A percentile compares a stretch with the other conserved stretches of the same genome.
Evolutionary conservation across 345 rosid species (phyloP).

Genomic region (Salix purpurea): DNA sequence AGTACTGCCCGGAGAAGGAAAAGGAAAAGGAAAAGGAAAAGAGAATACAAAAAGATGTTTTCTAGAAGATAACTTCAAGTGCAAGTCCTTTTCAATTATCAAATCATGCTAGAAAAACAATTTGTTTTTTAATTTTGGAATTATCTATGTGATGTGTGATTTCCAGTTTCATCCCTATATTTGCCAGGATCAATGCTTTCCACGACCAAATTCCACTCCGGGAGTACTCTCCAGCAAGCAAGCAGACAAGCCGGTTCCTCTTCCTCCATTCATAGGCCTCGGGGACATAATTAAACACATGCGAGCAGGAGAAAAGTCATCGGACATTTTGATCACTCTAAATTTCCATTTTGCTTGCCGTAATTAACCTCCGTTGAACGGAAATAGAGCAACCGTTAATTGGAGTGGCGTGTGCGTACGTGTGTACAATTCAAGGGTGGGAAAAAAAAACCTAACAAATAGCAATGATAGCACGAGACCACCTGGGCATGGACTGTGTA

Average conservation of each 20-base stretch:
- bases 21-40: not conserved
- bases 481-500: no score
- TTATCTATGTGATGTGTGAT: not conserved
- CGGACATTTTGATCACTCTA: not conserved
- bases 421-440: not conserved
- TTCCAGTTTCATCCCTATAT: not conserved
- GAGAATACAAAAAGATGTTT: not conserved
- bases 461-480: not conserved
- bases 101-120: not conserved
- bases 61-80: not conserved
- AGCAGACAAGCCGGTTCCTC: not conserved
- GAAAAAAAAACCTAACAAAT: not conserved
- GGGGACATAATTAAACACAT: not conserved
- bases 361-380: not conserved
- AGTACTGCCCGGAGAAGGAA: not conserved
- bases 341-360: not conserved
- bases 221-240: not conserved
- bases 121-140: not conserved
- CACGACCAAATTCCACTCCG: not conserved
- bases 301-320: not conserved
- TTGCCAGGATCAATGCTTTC: not conserved
- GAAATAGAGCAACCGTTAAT: not conserved
- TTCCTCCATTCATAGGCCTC: not conserved
- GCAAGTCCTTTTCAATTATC: not conserved
- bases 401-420: not conserved